Evolutionary conservation across 1,284 basidiomycete genomes (phyloP), one percentile per base, ranked within the genome.

Genomic region (Puccinia sorghi): DNA sequence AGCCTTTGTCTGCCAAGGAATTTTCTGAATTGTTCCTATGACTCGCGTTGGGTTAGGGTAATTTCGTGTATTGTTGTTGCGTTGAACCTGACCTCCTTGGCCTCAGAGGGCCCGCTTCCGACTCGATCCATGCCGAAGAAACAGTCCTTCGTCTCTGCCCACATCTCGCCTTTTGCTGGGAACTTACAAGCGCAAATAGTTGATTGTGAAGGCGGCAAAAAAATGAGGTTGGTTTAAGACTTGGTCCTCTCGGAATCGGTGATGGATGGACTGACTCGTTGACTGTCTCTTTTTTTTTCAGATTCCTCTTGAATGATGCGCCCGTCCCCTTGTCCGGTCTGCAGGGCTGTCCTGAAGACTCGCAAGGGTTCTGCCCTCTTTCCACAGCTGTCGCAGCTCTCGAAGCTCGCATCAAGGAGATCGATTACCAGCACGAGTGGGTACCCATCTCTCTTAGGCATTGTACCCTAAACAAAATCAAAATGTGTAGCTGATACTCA

Each of bases 1-100:
- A 25, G 7, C 39, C 61, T 39, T 20, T 52, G 27, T 48, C 46
- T 25, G 32, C 15, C 11, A 20, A 48, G n/a, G 32, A 32, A 32
- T 32, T 67, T 48, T 17, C 6, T 69, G 66, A 48, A 32, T 32
- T 32, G 32, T 20, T 27, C 3, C 7, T 13, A 20, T 43, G 9
- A n/a, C 25, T 57, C 17, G 17, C 12, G 4, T 72, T 57, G 48
- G 39, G 6, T 4, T n/a, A 46, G 75, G 70, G 81, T 83, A 67
- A 80, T 84, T 52, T 81, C 81, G 3, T 82, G 83, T 50, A 80
- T 83, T 25, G 83, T 88, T 13, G 87, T 88, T 1, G 87, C 89
- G 0, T 84, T 90, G 83, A 90, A 90, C 84, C 87, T 91, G 79
- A 89, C 91, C 5, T 88, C 86, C 22, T 90, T 94, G 76, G 89